Evolutionary conservation across 805 yeast genomes (phyloP).

Genomic region (Yarrowia alimentaria): DNA sequence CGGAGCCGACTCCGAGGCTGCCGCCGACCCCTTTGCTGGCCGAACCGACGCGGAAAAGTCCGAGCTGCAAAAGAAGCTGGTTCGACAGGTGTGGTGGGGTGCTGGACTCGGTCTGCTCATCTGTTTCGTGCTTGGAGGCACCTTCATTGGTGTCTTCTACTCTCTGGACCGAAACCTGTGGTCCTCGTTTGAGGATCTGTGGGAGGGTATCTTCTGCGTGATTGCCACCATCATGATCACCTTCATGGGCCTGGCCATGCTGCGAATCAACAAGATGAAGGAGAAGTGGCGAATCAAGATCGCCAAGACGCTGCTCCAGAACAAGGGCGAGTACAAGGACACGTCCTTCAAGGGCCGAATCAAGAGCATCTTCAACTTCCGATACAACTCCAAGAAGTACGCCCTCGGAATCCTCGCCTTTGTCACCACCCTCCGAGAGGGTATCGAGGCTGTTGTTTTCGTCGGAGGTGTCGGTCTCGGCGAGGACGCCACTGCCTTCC

Average conservation of each 20-base stretch:
- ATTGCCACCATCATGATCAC: conserved; percentile 87
- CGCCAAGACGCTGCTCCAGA: conserved; percentile 72
- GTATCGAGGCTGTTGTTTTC: conserved; percentile 92
- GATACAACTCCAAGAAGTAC: conserved; percentile 50
- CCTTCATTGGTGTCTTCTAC: conserved; percentile 92
- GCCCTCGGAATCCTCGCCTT: conserved; percentile 87
- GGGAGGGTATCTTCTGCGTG: conserved; percentile 95
- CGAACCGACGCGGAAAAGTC: conserved; percentile 12
- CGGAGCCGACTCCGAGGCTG: background rate
- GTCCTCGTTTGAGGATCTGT: conserved; percentile 82
- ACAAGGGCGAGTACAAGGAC: conserved; percentile 43
- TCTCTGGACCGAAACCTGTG: conserved; percentile 77
- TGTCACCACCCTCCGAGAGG: conserved; percentile 91
- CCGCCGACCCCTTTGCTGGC: background rate
- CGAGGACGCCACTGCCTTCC: conserved; percentile 70
- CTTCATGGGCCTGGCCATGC: conserved; percentile 92
- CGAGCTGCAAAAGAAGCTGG: conserved; percentile 56
- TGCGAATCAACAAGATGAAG: conserved; percentile 92
- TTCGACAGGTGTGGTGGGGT: conserved; percentile 87
- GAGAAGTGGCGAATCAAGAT: conserved; percentile 95
- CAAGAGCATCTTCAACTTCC: conserved; percentile 43
- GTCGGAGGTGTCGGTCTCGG: conserved; percentile 92
- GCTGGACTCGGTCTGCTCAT: conserved; percentile 66
- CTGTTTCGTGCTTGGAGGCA: conserved; percentile 85
- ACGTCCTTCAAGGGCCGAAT: conserved; percentile 46